Conservation (phyloP, 139 green algal species). For the Picochlorum sp. region DNA sequence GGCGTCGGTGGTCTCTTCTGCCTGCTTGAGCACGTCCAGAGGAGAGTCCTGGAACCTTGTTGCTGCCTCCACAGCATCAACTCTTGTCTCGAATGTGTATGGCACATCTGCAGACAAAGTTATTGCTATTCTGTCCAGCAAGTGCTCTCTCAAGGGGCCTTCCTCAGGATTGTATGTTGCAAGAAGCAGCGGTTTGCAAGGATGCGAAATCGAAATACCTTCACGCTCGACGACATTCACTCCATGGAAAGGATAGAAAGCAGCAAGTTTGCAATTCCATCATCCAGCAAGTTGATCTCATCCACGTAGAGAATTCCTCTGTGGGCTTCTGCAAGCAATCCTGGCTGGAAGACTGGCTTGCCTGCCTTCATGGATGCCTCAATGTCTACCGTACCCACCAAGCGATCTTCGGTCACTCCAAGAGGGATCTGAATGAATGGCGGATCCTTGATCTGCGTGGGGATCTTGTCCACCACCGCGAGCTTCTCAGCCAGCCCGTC, state of each 20-base stretch:
- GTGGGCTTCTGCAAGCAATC: slow-evolving; percentile 92
- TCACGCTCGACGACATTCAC: slow-evolving; percentile 96
- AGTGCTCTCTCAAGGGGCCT: slow-evolving; percentile 88
- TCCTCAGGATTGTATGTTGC: slow-evolving; percentile 98
- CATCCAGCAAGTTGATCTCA: slow-evolving; percentile 98
- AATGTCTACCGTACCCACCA: slow-evolving; percentile 98
- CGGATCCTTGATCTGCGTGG: slow-evolving; percentile 48
- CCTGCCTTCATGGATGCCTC: slow-evolving; percentile 95
- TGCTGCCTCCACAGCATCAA: slow-evolving; percentile 67
- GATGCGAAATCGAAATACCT: slow-evolving; percentile 92
- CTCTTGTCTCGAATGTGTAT: slow-evolving; percentile 63
- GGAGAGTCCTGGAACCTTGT: slow-evolving; percentile 52
- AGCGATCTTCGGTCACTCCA: slow-evolving; percentile 95
- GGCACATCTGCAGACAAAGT: slow-evolving; percentile 79
- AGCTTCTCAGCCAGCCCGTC: slow-evolving; percentile 64
- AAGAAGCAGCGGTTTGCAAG: slow-evolving; percentile 91
- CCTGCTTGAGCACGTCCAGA: slow-evolving; percentile 48
- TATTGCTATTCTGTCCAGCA: slow-evolving; percentile 96
- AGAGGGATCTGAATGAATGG: slow-evolving; percentile 97
- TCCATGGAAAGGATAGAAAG: slow-evolving; percentile 87
- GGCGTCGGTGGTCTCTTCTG: slow-evolving; percentile 76
- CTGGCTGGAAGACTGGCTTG: slow-evolving; percentile 95
- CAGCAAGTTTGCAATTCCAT: slow-evolving; percentile 97
- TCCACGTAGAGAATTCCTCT: slow-evolving; percentile 86
- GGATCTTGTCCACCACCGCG: slow-evolving; percentile 21